Base-by-base conservation (phyloP, 2,329 filamentous ascomycete species). In the Sarocladiaceae sp. region DNA sequence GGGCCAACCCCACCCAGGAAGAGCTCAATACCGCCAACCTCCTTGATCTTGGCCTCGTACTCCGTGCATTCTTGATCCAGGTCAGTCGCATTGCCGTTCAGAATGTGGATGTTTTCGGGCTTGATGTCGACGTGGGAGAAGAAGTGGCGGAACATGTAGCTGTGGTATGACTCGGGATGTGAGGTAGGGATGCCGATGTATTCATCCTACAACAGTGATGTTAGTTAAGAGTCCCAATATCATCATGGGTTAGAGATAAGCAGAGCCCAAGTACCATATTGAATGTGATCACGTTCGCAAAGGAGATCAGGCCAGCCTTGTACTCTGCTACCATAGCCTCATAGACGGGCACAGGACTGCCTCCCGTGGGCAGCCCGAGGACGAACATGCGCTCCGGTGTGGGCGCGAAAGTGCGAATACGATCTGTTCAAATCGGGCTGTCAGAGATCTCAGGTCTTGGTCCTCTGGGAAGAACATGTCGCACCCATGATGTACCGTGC, bases 71-170 rank as follows among this genome's bases (percentile, higher is more conserved):
- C 84, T 39, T 75, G 76, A 49, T 80, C 76, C 4, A 87, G 72
- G 55, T 88, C 78, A 3, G 73, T 63, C 0, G 83, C 83, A 54
- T 86, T 87, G 52, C 84, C 83, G 57, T 88, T 75, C 15, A 88
- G 72, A 55, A 89, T 84, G 58, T 89, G 79, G 51, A 88, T 79
- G 48, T 72, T 86, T 49, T 73, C 69, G 1, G 84, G 83, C 45
- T 76, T 72, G 48, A 89, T 78, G 58, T 89, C 80, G 53, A 88
- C 77, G 50, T 73, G 83, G 33, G 80, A 81, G 68, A 90, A 89
- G 67, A 89, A 85, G 64, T 88, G 74, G 64, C 80, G 81, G 72
- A 85, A 88, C 85, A 89, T 89, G 69, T 88, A 90, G 55, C 78
- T 82, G 68, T 88, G 84, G 64, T 89, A 89, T 58, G 79, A 84